Evolutionary conservation across 345 rosid genomes (phyloP).

Genomic region (Rhizophora mangle): DNA sequence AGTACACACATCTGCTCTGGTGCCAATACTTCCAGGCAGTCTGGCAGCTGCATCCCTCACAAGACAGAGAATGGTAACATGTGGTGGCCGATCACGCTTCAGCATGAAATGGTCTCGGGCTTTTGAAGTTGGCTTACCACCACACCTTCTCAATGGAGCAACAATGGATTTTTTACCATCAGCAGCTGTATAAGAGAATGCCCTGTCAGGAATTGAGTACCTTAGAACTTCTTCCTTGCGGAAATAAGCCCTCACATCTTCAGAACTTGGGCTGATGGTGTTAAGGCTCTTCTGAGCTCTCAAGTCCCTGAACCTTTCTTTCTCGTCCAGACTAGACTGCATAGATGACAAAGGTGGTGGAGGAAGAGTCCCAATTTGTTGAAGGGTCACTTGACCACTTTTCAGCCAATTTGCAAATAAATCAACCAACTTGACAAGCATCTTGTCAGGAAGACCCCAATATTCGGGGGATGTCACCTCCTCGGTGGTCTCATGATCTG

Average conservation of each 20-base stretch:
- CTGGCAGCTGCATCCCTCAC: constrained; percentile 99
- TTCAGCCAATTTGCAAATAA: constrained; percentile 97
- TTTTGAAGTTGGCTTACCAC: constrained; percentile 99
- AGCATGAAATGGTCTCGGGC: constrained; percentile 99
- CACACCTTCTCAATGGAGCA: constrained; percentile 98
- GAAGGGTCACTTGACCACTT: constrained; percentile 90
- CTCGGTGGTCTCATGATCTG: constrained; percentile 64
- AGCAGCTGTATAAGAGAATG: constrained; percentile 93
- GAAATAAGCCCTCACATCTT: constrained; percentile 86
- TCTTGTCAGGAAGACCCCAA: constrained; percentile 90
- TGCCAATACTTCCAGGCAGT: constrained; percentile 97
- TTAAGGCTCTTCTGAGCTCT: constrained; percentile 98
- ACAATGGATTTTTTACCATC: constrained; percentile 96
- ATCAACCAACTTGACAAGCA: constrained; percentile 95
- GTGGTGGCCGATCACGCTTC: constrained; percentile 98
- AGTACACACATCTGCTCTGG: constrained; percentile 99
- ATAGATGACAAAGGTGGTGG: constrained; percentile 78
- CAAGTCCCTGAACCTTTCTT: constrained; percentile 94
- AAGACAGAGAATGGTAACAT: constrained; percentile 95
- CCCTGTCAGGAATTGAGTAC: constrained; percentile 97
- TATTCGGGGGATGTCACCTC: constrained; percentile 95
- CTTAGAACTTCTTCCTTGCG: constrained; percentile 87
- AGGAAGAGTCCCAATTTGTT: constrained; percentile 92
- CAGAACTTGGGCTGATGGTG: constrained; percentile 77
- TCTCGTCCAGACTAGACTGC: constrained; percentile 87